Base-by-base conservation (phyloP, 2,329 filamentous ascomycete species). In the Westerdykella aurantiaca region DNA sequence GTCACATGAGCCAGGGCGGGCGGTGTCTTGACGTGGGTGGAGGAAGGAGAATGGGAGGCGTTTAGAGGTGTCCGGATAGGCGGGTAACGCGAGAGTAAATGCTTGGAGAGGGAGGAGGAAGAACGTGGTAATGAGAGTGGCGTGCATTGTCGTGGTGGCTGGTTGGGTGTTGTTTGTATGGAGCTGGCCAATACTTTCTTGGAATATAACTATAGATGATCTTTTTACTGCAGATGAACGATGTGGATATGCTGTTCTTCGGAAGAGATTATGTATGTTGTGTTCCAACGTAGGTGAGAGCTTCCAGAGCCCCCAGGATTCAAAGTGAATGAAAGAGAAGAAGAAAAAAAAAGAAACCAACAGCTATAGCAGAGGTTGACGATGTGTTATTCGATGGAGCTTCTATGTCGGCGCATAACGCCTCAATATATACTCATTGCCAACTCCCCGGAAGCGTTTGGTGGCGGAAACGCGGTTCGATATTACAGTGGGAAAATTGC, bases 291-390 rank as follows among this genome's bases (percentile, higher is more conserved):
- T 56, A 45, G 16, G 37, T 47, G 38, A 47, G 51, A 58, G 61
- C 63, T 66, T 45, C 62, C 60, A 50, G 62, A 62, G 61, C 62
- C 37, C 46, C 31, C 43, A 55, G 50, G 56, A 61, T 49, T 29
- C 54, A 49, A 57, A 61, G 49, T 29, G 49, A 57, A 55, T 39
- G 45, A 39, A 42, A 50, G 49, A 44, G 42, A 47, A 50, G 50
- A 35, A 46, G 46, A 35, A 38, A 42, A 50, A 37, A 34, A 37
- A 33, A 40, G 46, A 43, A 44, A 34, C 39, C 16, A 34, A 46
- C 22, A 39, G 23, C 25, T 39, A 46, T 39, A 37, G 23, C 29
- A 46, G 34, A 22, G n/a, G 37, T 38, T 14, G 40, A 48, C 45
- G 43, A 34, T 35, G 39, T 45, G 37, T 14, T 29, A 17, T 40